Evolutionary conservation across 2,329 filamentous ascomycete genomes (phyloP), one percentile per base, ranked within the genome.

Genomic region (Penicillium sp.): DNA sequence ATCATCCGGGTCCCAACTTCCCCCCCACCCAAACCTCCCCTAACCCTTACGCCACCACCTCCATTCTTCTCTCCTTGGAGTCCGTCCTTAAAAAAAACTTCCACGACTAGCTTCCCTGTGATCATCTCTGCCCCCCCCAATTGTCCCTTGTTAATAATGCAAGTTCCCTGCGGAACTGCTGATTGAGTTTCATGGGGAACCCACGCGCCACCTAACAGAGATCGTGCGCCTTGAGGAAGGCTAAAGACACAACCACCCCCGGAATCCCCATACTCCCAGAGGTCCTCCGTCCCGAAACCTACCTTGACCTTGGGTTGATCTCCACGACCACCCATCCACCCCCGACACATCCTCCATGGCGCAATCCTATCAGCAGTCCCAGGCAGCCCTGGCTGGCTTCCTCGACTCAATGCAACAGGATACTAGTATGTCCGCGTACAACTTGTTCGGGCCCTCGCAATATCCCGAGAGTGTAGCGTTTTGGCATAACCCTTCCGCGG

Each of bases 391-490:
- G 66, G 69, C 67, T n/a, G 66, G 69, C 26, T 71, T 72, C 28
- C 55, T 70, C 8, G 65, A 66, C 61, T 62, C 67, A 59, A 70
- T 70, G 58, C 65, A 70, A 38, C 68, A 69, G 40, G 65, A 67
- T 52, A 64, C 61, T 60, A 62, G 46, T 49, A 69, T 76, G 61
- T 70, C 75, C 30, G 68, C 74, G 30, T 76, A 72, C 56, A 72
- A 74, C 10, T 59, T 78, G 16, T 69, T 78, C 38, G 75, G 72
- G 10, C 70, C 71, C 13, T 71, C 72, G 30, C 70, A 76, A 45
- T 79, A 79, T 64, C 75, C 78, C 8, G 76, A 80, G 55, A 75
- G 76, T 51, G 74, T 80, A 37, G 77, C 78, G 13, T 76, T 78
- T 57, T 81, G 79, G 79, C 76, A 80, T 65, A 76, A 76, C 63